A percentile compares a stretch with the other conserved stretches of the same genome.
Evolutionary conservation across 805 yeast species (phyloP).

Genomic region (Metschnikowia lochheadii): DNA sequence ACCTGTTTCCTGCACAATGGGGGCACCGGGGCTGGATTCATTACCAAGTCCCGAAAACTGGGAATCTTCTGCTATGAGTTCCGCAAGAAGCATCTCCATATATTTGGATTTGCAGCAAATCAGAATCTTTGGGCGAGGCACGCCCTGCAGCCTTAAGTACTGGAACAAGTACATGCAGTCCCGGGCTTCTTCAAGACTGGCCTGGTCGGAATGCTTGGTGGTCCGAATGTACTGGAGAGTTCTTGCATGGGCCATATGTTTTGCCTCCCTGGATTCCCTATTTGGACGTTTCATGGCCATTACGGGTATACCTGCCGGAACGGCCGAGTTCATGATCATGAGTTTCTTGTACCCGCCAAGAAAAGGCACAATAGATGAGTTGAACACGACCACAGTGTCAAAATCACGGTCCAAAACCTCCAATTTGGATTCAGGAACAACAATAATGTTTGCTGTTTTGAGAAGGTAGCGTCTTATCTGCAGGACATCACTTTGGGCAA

Average conservation of each 20-base stretch:
- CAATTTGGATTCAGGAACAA: conserved; percentile 6
- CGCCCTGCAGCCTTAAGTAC: conserved; percentile 45
- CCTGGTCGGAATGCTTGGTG: not conserved
- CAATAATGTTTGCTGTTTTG: not conserved
- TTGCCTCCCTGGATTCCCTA: not conserved
- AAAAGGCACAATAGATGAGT: not conserved
- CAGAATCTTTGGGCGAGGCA: conserved; percentile 33
- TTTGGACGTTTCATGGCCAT: too few species aligned
- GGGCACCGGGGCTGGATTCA: conserved; percentile 9
- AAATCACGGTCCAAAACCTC: not conserved
- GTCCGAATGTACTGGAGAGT: not conserved
- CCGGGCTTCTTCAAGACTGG: conserved; percentile 38
- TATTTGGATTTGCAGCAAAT: conserved; percentile 39
- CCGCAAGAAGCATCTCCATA: conserved; percentile 41
- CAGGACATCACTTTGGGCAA: not conserved
- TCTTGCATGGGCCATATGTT: not conserved
- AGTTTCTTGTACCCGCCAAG: not conserved
- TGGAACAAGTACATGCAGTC: conserved; percentile 41
- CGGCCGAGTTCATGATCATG: conserved; percentile 1
- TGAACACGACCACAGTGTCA: conserved; percentile 7
- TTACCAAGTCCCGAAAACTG: conserved; percentile 18
- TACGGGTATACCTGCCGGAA: not conserved
- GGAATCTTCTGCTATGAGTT: conserved; percentile 28
- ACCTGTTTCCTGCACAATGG: conserved; percentile 7
- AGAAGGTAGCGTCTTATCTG: conserved; percentile 4